Evolutionary conservation across 2,329 filamentous ascomycete species (phyloP), one percentile per base, ranked within the genome.

Genomic region (Nannizziopsis barbatae): DNA sequence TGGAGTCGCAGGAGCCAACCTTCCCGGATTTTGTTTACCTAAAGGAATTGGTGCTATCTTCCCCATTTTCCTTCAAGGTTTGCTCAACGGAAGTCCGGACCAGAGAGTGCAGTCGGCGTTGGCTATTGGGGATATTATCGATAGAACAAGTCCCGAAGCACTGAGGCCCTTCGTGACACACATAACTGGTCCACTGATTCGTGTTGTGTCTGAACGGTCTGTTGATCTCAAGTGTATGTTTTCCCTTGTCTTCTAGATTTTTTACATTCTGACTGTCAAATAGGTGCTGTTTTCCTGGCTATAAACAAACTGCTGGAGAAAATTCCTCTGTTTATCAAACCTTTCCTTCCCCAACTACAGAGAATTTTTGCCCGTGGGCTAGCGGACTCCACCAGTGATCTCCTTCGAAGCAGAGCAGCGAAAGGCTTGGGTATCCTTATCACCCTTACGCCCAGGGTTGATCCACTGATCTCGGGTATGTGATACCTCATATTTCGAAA

Each of bases 21-120:
- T 98, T 41, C 80, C 88, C 35, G 93, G 92, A 32, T 98, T 98
- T 71, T 75, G 73, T 32, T 72, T 96, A 49, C 92, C 90, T 1
- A 98, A 96, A 77, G 93, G 93, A 53, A 95, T 98, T 74, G 94
- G 88, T 61, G 89, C 92, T 53, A 83, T 98, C 55, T 71, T 98
- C 52, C 92, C 93, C 1, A 96, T 98, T 56, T 96, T 98, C 77
- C 68, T 96, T 62, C 93, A 98, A 64, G 92, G 92, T 68, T 75
- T 98, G 56, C 94, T 98, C 83, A 96, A 98, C 60, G 93, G 92
- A 50, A 89, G 84, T 33, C 74, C 85, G 12, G 92, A 98, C 4
- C 92, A 98, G 70, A 79, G 89, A 63, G 92, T 87, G 20, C 86
- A 93, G 63, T 81, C 92, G 50, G 92, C 93, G 40, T 75, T 96